A percentile compares a stretch with the other conserved stretches of the same genome.
phyloP scores from a whole-genome alignment of 1,139 yeast species.

The Nakaseomyces nivariensis region DNA sequence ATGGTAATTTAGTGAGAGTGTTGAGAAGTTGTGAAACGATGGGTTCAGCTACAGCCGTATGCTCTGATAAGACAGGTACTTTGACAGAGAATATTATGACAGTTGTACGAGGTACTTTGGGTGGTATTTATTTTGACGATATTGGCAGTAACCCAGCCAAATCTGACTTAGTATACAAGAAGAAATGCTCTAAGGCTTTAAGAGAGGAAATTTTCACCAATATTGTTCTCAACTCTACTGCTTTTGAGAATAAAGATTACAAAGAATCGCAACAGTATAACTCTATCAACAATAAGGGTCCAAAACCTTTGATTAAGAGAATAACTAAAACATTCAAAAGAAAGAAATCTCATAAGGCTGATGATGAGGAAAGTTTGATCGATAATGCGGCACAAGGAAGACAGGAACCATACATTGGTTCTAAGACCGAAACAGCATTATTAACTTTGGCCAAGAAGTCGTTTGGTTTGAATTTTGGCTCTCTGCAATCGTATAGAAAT shows the following conservation, averaged over 20 bases:
- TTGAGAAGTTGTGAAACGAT: constrained; percentile 91
- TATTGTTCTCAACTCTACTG: constrained; percentile 73
- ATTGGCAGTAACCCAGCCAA: constrained; percentile 12
- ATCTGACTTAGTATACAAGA: constrained; percentile 31
- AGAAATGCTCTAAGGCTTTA: constrained; percentile 23
- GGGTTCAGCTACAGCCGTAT: constrained; percentile 97
- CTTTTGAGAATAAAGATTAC: constrained; percentile 55
- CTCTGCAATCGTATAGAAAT: constrained; percentile 34
- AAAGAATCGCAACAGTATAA: constrained; percentile 10
- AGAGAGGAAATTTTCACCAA: constrained; percentile 44
- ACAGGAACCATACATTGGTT: constrained; percentile 68
- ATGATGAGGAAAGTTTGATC: constrained; percentile 15
- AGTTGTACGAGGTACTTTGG: constrained; percentile 66
- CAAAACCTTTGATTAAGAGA: background rate
- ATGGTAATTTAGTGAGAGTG: constrained; percentile 91
- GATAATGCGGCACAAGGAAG: constrained; percentile 13
- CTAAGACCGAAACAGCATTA: constrained; percentile 89
- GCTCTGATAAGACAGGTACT: constrained; percentile 97
- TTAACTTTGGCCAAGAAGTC: constrained; percentile 55
- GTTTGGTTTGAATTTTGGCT: constrained; percentile 37
- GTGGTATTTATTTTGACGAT: constrained; percentile 33
- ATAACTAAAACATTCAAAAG: background rate
- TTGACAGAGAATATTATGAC: constrained; percentile 89
- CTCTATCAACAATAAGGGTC: constrained; percentile 4
- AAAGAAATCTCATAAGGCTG: constrained; percentile 1